Base-by-base conservation (phyloP, 306 rosid species). In the Carpinus viminea region DNA sequence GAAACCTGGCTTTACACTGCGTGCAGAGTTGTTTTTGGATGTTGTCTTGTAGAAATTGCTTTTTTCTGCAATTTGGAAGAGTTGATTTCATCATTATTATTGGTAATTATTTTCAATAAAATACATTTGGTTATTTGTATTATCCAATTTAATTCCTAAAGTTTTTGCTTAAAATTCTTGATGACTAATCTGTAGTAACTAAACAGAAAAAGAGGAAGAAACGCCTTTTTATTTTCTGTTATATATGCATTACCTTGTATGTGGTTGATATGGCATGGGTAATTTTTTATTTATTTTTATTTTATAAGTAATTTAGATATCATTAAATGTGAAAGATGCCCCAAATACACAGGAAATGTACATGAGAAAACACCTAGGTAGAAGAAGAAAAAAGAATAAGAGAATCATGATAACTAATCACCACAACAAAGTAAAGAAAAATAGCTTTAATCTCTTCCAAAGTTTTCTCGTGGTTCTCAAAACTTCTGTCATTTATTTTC, bases 1-100 rank as follows among this genome's bases (percentile, higher is more conserved):
- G 73, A 73, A 80, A 76, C 71, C 62, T 43, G 78, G 47, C 38
- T 53, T 76, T 70, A 76, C 59, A 78, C 62, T 76, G 70, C 74
- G 43, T 84, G 78, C 80, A 68, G 75, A 47, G 48, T 76, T 54
- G 46, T 79, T 80, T 85, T 76, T 61, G 60, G 74, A 65, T 86
- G 61, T 71, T 62, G 11, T 41, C 72, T 38, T 8, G 72, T 68
- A 68, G 24, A 41, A 4, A 38, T 43, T 31, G 34, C 36, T 57
- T 59, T 46, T 31, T 81, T 70, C 60, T 38, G 38, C 72, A 61
- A 52, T 65, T 41, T 57, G 11, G 47, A 48, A 74, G 26, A 26
- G 55, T 20, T 20, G 55, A 38, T 16, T 47, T 77, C 57, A 51
- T 78, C 50, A 43, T 60, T 84, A n/a, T 68, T 47, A 51, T 80